A percentile compares a stretch with the other conserved stretches of the same genome.
Conservation (phyloP, 1,139 yeast genomes). For the Pichia sp. region DNA sequence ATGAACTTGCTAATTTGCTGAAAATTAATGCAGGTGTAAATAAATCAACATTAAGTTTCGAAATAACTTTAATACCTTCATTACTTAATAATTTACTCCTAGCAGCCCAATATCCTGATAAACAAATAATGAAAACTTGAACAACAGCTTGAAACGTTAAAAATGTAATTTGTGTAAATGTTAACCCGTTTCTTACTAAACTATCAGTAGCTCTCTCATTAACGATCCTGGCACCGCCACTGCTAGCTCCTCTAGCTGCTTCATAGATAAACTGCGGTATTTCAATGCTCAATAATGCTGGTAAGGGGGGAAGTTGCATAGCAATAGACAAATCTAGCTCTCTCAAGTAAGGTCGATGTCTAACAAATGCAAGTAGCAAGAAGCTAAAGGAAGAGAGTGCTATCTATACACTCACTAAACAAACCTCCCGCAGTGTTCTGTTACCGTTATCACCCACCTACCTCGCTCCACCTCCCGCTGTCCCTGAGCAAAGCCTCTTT, state of each 20-base stretch:
- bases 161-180: constrained; percentile 41
- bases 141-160: constrained; percentile 73
- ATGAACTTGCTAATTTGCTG: constrained; percentile 67
- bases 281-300: background rate
- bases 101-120: constrained; percentile 68
- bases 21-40: constrained; percentile 84
- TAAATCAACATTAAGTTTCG: constrained; percentile 65
- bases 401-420: too few relatives aligned
- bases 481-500: too few relatives aligned
- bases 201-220: too few relatives aligned
- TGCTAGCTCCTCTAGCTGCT: constrained; percentile 3
- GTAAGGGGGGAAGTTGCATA: background rate
- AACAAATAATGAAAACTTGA: constrained; percentile 66
- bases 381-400: too few relatives aligned
- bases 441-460: too few relatives aligned
- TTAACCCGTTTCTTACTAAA: constrained; percentile 11
- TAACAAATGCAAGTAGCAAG: too few relatives aligned
- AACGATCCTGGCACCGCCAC: too few relatives aligned
- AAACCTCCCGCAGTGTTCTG: too few relatives aligned
- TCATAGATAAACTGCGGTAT: background rate
- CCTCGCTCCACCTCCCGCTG: too few relatives aligned
- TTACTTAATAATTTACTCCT: constrained; percentile 49
- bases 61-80: constrained; percentile 57
- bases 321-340: too few relatives aligned
- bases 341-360: too few relatives aligned